These are phyloP conservation scores for Dactylellina leptospora DNA, from an alignment of 2,329 filamentous ascomycete genomes.

Conservation along the genomic window DNA sequence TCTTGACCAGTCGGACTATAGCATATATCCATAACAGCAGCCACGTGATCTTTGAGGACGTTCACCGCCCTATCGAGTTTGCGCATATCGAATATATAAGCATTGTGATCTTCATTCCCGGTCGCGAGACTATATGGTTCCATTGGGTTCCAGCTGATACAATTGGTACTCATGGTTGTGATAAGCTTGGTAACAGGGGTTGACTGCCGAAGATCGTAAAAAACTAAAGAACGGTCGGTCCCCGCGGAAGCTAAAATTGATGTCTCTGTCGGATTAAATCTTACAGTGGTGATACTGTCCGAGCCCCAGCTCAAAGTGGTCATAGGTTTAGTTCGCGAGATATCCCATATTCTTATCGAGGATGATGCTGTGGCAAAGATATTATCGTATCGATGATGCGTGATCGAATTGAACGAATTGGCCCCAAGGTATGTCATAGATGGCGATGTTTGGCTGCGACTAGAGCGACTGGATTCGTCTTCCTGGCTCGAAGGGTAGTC, in stretches of 20 bases:
- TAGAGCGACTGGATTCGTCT: constrained; percentile 25
- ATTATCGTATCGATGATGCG: constrained; percentile 80
- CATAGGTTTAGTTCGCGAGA: constrained; percentile 84
- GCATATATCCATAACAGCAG: constrained; percentile 94
- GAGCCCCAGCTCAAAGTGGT: constrained; percentile 64
- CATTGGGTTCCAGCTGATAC: constrained; percentile 93
- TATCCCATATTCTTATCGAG: constrained; percentile 86
- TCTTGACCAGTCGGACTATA: constrained; percentile 95
- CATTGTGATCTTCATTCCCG: constrained; percentile 93
- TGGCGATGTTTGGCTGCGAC: constrained; percentile 65
- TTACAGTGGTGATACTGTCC: constrained; percentile 86
- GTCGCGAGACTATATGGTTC: constrained; percentile 94
- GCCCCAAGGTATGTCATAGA: constrained; percentile 84
- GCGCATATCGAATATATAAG: constrained; percentile 92
- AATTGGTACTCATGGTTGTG: constrained; percentile 82
- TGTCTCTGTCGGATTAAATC: constrained; percentile 94
- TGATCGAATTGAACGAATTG: constrained; percentile 81
- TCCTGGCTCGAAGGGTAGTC: constrained; percentile 65
- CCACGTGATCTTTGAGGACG: constrained; percentile 86
- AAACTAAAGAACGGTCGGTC: constrained; percentile 82
- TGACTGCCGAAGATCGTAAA: constrained; percentile 90
- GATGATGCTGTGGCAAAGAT: constrained; percentile 81
- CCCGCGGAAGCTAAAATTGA: constrained; percentile 86
- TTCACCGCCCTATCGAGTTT: constrained; percentile 88
- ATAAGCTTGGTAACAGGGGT: constrained; percentile 82